Percentiles rank a stretch among this genome's conserved stretches.
phyloP scores from a whole-genome alignment of 2,329 filamentous ascomycete species.

The Colletotrichum nymphaeae region DNA sequence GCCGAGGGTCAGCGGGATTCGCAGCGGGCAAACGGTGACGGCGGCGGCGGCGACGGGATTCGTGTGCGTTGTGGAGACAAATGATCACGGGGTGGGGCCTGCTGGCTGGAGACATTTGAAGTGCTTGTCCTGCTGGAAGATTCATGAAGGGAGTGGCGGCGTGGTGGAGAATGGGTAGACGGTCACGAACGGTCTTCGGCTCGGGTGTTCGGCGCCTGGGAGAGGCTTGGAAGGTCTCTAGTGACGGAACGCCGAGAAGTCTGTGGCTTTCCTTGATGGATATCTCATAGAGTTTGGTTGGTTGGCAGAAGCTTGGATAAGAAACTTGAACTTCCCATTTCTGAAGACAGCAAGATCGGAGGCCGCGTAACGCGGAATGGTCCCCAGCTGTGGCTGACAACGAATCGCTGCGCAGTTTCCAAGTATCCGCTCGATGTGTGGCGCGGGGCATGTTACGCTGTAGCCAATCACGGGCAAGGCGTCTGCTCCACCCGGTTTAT shows the following conservation, averaged over 20 bases:
- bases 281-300: too few relatives aligned
- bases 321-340: too few relatives aligned
- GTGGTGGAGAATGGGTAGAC: neutral
- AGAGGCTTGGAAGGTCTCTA: neutral
- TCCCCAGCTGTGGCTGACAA: conserved; percentile 5
- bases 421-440: neutral
- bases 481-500: neutral
- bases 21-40: neutral
- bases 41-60: neutral
- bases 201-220: neutral
- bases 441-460: neutral
- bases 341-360: neutral
- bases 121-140: neutral
- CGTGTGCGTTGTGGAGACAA: neutral
- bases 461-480: conserved; percentile 14
- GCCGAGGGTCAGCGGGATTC: neutral
- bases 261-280: too few relatives aligned
- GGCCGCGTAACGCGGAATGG: conserved; percentile 29
- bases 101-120: neutral
- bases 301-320: too few relatives aligned
- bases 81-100: too few relatives aligned
- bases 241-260: neutral
- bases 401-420: neutral
- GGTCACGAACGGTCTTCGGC: neutral
- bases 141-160: neutral